Evolutionary conservation across 2,329 filamentous ascomycete species (phyloP), one percentile per base, ranked within the genome.

Genomic region (Helminthosporium solani): DNA sequence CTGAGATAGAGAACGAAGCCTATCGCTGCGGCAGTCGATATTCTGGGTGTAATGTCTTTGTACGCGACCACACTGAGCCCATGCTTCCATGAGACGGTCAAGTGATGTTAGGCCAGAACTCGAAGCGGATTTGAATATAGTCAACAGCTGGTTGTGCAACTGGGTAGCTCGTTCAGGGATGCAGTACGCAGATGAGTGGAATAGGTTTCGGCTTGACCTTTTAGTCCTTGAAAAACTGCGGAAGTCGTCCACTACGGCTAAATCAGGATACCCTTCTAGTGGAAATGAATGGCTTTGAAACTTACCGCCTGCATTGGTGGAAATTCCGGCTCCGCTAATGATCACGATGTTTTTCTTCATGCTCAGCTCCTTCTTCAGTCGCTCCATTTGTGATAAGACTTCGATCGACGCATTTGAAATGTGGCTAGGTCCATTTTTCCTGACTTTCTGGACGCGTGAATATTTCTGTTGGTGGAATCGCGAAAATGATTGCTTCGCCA

Each of bases 231-330:
- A 44, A 44, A 37, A 37, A 44, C 41, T 44, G 19, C 18, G 15
- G 33, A 44, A 44, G 34, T 44, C 5, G 19, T 38, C 34, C 19
- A 44, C 41, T 44, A 30, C 21, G n/a, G 41, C 41, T 37, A 44
- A 34, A 37, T 44, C 28, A 44, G 23, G 41, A 44, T 44, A 44
- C 31, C 40, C 40, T 42, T 42, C 40, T 34, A 42, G 40, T 42
- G 25, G 40, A 42, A 42, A 42, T 42, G 18, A 42, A 35, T 42
- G 18, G 40, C 11, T 42, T 42, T 35, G 23, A 36, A 42, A 34
- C 40, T 42, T 42, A 42, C 40, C 31, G 19, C 31, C 40, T 28
- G 18, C 25, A 42, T 42, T 42, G 27, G 40, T 42, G 27, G 40
- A 42, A 27, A 35, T 42, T 42, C 31, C 23, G 20, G 40, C 31